These are phyloP conservation scores for Populus simonii DNA, from an alignment of 345 rosid species.

Conservation along the genomic window DNA sequence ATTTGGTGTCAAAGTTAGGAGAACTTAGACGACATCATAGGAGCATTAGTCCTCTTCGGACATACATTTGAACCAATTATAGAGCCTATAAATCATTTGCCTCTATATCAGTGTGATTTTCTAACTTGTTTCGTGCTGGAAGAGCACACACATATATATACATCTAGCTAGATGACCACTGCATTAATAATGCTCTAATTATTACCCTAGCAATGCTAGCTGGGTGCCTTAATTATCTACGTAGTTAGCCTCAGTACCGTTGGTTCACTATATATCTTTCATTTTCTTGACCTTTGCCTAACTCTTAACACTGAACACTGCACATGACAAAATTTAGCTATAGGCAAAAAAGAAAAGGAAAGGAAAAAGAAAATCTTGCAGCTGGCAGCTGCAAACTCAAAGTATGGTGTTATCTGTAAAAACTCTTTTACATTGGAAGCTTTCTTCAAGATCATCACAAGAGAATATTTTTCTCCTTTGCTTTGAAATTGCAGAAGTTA, in stretches of 20 bases:
- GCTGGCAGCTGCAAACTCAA: not conserved
- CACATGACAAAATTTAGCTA: not conserved
- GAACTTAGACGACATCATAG: not conserved
- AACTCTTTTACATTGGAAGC: not conserved
- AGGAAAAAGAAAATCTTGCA: not conserved
- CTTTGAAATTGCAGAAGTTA: slow-evolving; percentile 57
- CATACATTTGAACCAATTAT: not conserved
- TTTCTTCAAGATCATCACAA: not conserved
- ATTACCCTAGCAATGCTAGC: not conserved
- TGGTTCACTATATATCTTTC: not conserved
- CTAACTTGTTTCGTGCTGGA: not conserved
- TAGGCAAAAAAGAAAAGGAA: not conserved
- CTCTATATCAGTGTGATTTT: not conserved
- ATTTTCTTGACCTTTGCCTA: not conserved
- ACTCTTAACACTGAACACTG: not conserved
- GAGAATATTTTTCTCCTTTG: not conserved
- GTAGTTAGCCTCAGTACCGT: not conserved
- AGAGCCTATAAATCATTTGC: not conserved
- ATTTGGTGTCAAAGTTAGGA: not conserved
- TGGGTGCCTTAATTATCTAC: not conserved
- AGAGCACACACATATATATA: not conserved
- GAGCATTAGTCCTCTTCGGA: not conserved
- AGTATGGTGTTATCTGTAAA: not conserved
- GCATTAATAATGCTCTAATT: not conserved
- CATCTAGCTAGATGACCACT: not conserved